A percentile compares a stretch with the other conserved stretches of the same genome.
Evolutionary conservation across 768 basidiomycete genomes (phyloP).

Genomic region (Trametopsis cervina): DNA sequence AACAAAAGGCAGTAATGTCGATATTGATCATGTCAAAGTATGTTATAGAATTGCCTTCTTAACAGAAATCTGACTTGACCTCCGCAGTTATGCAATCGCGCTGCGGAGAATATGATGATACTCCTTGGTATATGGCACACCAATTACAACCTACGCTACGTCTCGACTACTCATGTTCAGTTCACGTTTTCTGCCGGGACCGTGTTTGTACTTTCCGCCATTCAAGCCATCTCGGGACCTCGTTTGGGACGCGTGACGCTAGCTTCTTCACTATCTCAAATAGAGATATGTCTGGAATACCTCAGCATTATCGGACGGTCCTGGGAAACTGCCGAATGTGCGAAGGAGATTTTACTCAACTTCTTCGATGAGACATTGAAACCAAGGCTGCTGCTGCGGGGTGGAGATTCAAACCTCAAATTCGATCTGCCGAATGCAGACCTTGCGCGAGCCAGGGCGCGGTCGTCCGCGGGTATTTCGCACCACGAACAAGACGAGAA

Average conservation of each 20-base stretch:
- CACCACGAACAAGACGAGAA: not conserved
- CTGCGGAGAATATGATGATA: constrained; percentile 51
- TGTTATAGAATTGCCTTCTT: constrained; percentile 2
- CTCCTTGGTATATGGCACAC: constrained; percentile 41
- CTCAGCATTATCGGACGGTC: constrained; percentile 46
- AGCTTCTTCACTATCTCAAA: constrained; percentile 34
- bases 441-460: constrained; percentile 5
- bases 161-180: constrained; percentile 52
- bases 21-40: constrained; percentile 50
- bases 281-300: constrained; percentile 41
- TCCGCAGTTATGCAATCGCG: constrained; percentile 42
- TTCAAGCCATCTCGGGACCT: constrained; percentile 39
- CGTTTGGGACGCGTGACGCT: constrained; percentile 43
- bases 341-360: constrained; percentile 19
- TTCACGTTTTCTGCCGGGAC: constrained; percentile 55
- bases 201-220: constrained; percentile 45
- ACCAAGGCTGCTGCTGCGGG: constrained; percentile 9
- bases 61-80: not conserved
- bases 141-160: constrained; percentile 49
- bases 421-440: constrained; percentile 10
- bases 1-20: constrained; percentile 29
- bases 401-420: constrained; percentile 15
- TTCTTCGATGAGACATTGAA: constrained; percentile 21
- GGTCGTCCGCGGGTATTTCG: not conserved
- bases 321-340: constrained; percentile 41